Evolutionary conservation across 78 protist species (phyloP).

Genomic region (Dictyostelium discoideum): dicty_2.7 NC_007090.3:4577501-4578000

Average conservation of each 20-base stretch:
- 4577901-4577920: background rate
- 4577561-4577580: slow-evolving; percentile 57
- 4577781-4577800: background rate
- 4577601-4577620: slow-evolving; percentile 68
- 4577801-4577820: no score
- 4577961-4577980: background rate
- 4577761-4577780: background rate
- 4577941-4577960: background rate
- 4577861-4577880: no score
- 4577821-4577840: no score
- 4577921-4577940: background rate
- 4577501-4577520: slow-evolving; percentile 72
- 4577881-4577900: background rate
- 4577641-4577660: slow-evolving; percentile 76
- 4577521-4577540: slow-evolving; percentile 75
- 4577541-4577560: slow-evolving; percentile 41
- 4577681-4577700: slow-evolving; percentile 19
- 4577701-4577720: slow-evolving; percentile 31
- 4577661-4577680: background rate
- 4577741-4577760: background rate
- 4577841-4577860: no score
- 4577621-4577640: slow-evolving; percentile 43
- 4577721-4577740: slow-evolving; percentile 32
- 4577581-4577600: slow-evolving; percentile 72
- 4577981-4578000: background rate